Evolutionary conservation across 768 basidiomycete species (phyloP), one percentile per base, ranked within the genome.

Genomic region (Trametes meyenii): DNA sequence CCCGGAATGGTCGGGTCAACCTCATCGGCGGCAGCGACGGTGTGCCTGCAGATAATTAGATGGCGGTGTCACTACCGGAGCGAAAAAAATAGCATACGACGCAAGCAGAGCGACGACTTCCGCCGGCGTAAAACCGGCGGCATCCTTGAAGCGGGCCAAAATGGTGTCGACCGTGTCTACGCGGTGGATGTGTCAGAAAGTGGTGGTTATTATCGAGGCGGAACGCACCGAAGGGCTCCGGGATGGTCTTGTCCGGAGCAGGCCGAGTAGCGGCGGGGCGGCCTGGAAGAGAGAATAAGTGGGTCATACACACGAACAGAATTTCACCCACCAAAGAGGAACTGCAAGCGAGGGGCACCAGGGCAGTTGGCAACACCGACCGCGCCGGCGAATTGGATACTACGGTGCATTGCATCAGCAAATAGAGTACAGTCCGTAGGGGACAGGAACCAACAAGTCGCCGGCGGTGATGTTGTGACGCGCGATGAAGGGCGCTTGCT

Each of bases 371-470:
- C 67, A 5, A 75, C 63, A 48, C 70, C 75, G 35, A 78, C 74
- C 14, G 72, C 73, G 42, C 71, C 73, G 29, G 74, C 72, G 51
- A 77, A 74, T 51, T 76, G 76, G 48, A 77, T 76, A 52, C 74
- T 76, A 36, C 1, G 14, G 16, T n/a, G 23, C 13, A 26, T 2
- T 48, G 19, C 36, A 13, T 11, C 7, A 14, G 16, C 21, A 2
- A 23, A 24, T 7, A 23, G 11, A 26, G n/a, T 46, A 46, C 17
- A 7, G 11, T 33, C 33, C 8, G 12, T 19, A 45, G 11, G 5
- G 6, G 44, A 5, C 16, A 26, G 16, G 17, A 3, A 69, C 77
- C 60, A 52, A 82, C 81, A 83, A 77, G 69, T 83, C 82, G 40
- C 79, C 81, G 23, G 77, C 63, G 13, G 75, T 70, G 39, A 79